phyloP scores from a whole-genome alignment of 1,284 basidiomycete species.

The Porodaedalea pini region DNA sequence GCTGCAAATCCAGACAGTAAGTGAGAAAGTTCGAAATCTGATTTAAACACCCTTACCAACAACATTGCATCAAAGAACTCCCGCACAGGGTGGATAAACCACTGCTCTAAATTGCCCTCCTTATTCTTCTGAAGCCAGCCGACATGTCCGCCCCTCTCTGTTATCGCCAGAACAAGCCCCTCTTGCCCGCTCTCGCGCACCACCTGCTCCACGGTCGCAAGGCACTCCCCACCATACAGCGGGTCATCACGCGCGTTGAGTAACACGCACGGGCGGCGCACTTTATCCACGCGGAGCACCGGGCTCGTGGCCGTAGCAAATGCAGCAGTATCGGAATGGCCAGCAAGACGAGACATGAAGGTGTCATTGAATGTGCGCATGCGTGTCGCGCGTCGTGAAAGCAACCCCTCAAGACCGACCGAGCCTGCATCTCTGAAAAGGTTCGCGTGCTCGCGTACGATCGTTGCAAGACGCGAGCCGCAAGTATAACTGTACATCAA shows the following conservation, averaged over 20 bases:
- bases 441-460: conserved; percentile 1
- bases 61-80: conserved; percentile 12
- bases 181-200: conserved; percentile 4
- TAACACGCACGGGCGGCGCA: conserved; percentile 5
- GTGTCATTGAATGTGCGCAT: conserved; percentile 9
- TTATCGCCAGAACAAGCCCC: conserved; percentile 1
- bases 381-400: neutral
- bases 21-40: too few relatives aligned
- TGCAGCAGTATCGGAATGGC: neutral
- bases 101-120: conserved; percentile 5
- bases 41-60: too few relatives aligned
- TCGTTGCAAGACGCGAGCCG: neutral
- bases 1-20: too few relatives aligned
- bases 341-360: conserved; percentile 11
- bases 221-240: conserved; percentile 1
- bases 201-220: neutral
- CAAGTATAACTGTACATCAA: conserved; percentile 5
- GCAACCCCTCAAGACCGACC: conserved; percentile 2
- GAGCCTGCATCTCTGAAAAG: conserved; percentile 6
- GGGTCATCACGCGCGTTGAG: conserved; percentile 12
- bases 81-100: conserved; percentile 6
- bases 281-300: neutral
- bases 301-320: conserved; percentile 10
- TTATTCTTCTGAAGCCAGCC: conserved; percentile 11
- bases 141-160: conserved; percentile 9